Evolutionary conservation across 73 alveolate genomes (phyloP).

Genomic region (Paramecium tetraurelia): DNA sequence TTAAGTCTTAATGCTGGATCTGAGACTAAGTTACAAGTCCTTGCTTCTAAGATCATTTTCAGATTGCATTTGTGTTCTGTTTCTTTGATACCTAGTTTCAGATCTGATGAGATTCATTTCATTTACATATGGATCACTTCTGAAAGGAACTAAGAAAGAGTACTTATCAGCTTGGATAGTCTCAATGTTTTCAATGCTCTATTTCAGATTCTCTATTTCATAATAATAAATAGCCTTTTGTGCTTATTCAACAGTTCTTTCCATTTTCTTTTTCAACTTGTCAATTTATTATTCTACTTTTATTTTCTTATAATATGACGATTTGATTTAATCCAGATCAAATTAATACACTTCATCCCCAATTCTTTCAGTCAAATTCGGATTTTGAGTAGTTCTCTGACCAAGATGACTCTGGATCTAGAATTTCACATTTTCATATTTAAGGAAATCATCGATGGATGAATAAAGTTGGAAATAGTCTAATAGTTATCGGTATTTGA

Average conservation of each 20-base stretch:
- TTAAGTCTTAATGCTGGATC: background rate
- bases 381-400: background rate
- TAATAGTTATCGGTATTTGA: background rate
- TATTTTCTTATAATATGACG: background rate
- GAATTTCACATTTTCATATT: background rate
- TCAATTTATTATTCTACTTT: background rate
- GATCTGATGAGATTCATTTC: background rate
- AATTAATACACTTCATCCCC: background rate
- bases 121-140: background rate
- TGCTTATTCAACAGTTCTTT: background rate
- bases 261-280: background rate
- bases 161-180: background rate
- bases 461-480: background rate
- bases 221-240: background rate
- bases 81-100: background rate
- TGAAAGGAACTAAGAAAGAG: background rate
- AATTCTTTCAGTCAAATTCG: background rate
- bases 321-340: background rate
- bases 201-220: background rate
- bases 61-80: background rate
- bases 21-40: background rate
- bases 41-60: background rate
- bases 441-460: background rate
- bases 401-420: background rate
- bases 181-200: background rate